These are phyloP conservation scores for Aspergillus sergii DNA, from an alignment of 2,329 filamentous ascomycete species.

Conservation along the genomic window DNA sequence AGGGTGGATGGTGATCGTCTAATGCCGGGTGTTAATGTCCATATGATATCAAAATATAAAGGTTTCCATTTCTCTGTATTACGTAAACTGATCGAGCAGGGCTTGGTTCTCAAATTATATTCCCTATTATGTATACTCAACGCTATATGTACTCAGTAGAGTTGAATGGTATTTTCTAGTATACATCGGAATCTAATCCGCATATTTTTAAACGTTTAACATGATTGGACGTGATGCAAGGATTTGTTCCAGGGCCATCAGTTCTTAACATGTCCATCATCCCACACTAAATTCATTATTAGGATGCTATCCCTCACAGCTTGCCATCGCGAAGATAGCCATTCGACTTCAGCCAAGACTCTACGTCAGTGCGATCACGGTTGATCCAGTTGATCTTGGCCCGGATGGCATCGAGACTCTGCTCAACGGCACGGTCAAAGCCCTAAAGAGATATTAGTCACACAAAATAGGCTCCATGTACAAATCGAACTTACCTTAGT, in stretches of 20 bases:
- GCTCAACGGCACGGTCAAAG: constrained; percentile 85
- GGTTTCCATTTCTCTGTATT: neutral
- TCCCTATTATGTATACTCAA: constrained; percentile 3
- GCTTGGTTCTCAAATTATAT: neutral
- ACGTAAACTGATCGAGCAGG: neutral
- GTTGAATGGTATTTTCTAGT: neutral
- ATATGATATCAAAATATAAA: neutral
- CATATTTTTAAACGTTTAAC: neutral
- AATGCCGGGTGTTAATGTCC: neutral
- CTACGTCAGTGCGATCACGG: constrained; percentile 77
- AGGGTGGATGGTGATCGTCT: constrained; percentile 35
- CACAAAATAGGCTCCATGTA: neutral
- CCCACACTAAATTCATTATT: neutral
- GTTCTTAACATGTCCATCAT: neutral
- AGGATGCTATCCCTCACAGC: constrained; percentile 25
- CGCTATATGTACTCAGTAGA: neutral
- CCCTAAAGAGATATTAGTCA: constrained; percentile 47
- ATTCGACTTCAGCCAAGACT: constrained; percentile 68
- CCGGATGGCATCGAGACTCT: constrained; percentile 80
- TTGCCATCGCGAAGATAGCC: constrained; percentile 55
- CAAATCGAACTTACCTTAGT: constrained; percentile 62
- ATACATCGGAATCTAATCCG: neutral
- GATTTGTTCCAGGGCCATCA: too few relatives aligned
- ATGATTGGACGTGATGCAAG: neutral
- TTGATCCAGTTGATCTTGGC: constrained; percentile 83